Percentiles rank a stretch among this genome's conserved stretches.
phyloP scores from a whole-genome alignment of 305 asterid species.

The Fraxinus baroniana region DNA sequence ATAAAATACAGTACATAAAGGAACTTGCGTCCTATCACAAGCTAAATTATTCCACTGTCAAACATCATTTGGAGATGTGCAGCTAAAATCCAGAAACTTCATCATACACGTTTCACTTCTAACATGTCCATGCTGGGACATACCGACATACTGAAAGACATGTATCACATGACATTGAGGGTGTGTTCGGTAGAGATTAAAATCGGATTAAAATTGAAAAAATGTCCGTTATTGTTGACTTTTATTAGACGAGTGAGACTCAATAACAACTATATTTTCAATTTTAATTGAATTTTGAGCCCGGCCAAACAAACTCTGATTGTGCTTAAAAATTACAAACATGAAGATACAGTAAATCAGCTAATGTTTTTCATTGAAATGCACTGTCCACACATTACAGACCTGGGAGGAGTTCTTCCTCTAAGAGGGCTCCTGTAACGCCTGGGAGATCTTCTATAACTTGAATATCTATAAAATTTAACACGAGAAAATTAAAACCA shows the following conservation, averaged over 20 bases:
- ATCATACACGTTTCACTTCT: background rate
- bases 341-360: background rate
- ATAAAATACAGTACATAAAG: background rate
- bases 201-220: too few species aligned
- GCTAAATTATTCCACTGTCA: background rate
- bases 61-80: background rate
- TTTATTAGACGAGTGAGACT: too few species aligned
- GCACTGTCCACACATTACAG: constrained; percentile 3
- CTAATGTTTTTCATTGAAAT: background rate
- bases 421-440: constrained; percentile 92
- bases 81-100: background rate
- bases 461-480: constrained; percentile 48
- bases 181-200: too few species aligned
- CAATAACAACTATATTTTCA: too few species aligned
- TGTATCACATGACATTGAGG: background rate
- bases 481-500: background rate
- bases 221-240: too few species aligned
- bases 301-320: too few species aligned
- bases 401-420: constrained; percentile 88
- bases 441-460: constrained; percentile 91
- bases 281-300: too few species aligned
- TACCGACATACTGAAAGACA: background rate
- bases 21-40: background rate
- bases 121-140: background rate
- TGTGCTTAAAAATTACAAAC: background rate